Evolutionary conservation across 441 rosid genomes (phyloP).

Genomic region (Pelargonium fulgidum): DNA sequence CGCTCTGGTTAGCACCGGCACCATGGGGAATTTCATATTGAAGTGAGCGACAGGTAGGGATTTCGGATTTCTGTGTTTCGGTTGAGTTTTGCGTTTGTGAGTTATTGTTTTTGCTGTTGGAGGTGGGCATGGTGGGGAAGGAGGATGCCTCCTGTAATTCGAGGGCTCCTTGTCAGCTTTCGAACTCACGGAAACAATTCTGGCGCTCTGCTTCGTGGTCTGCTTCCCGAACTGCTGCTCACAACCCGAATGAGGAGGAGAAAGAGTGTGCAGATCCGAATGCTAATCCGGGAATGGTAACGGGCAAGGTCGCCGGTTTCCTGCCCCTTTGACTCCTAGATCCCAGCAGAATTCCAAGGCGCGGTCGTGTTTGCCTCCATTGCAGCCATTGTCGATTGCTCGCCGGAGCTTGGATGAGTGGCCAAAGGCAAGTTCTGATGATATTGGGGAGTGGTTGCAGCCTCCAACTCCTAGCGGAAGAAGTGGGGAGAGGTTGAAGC

Average conservation of each 20-base stretch:
- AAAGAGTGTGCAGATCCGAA: slow-evolving; percentile 45
- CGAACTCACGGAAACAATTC: slow-evolving; percentile 64
- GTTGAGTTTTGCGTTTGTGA: background rate
- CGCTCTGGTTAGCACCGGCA: background rate
- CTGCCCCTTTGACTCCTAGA: slow-evolving; percentile 75
- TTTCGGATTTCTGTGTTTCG: slow-evolving; percentile 23
- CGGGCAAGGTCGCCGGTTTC: slow-evolving; percentile 50
- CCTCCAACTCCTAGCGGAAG: slow-evolving; percentile 81
- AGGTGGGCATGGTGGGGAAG: slow-evolving; percentile 72
- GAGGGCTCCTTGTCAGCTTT: slow-evolving; percentile 42
- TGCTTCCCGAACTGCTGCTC: slow-evolving; percentile 67
- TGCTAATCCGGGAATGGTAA: slow-evolving; percentile 24
- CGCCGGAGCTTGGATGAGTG: slow-evolving; percentile 92
- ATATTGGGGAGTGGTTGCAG: slow-evolving; percentile 91
- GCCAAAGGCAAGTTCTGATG: slow-evolving; percentile 94
- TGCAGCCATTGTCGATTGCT: slow-evolving; percentile 85
- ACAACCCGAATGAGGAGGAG: slow-evolving; percentile 45
- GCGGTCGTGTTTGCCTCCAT: slow-evolving; percentile 82
- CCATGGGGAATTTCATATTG: background rate
- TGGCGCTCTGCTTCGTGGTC: slow-evolving; percentile 99
- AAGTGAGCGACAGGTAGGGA: slow-evolving; percentile 1
- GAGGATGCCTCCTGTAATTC: slow-evolving; percentile 56
- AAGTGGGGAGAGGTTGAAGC: slow-evolving; percentile 80
- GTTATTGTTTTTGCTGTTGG: slow-evolving; percentile 1
- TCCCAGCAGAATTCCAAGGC: slow-evolving; percentile 78